Base-by-base conservation (phyloP, 1,139 yeast genomes). In the Pichia sp. region DNA sequence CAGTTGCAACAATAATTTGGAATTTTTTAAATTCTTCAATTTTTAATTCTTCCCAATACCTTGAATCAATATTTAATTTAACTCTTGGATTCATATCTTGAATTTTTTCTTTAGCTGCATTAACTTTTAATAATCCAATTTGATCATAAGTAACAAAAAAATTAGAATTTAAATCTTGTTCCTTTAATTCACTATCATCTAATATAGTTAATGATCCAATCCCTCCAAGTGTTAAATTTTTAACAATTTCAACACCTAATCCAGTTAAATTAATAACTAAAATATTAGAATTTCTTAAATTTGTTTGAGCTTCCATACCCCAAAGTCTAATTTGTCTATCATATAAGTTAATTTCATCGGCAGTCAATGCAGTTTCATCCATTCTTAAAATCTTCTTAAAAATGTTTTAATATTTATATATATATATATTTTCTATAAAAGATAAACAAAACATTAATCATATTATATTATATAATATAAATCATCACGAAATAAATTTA, bases 261-360 rank as follows among this genome's bases (percentile, higher is more conserved):
- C 97, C 97, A 56, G 80, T 81, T 51, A 89, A 70, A 9, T 97
- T 97, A 51, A 90, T 78, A 46, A 92, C 70, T 42, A 92, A 68
- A 8, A 90, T 71, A 44, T 75, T 76, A 16, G 97, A 83, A 27
- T 82, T 76, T 39, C 95, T 73, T 68, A 92, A 76, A 42, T 89
- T 69, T 41, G 79, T 73, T 63, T 92, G 99, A 16, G 97, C 95
- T 28, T 86, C 94, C 66, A 92, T 73, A 11, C 98, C 98, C 99
- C 99, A 92, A 33, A 92, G 72, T 53, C 99, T 69, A 55, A 92
- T 90, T 63, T 92, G 99, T 49, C 99, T 76, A 64, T 92, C 99
- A 62, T 92, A 92, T 28, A 90, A 70, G 2, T 95, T 96, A 46
- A 90, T 80, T 63, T 90, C 97, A 58, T 89, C 97, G 67, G 41